Conservation (phyloP, 805 yeast species). For the Myxozyma neotropica region DNA sequence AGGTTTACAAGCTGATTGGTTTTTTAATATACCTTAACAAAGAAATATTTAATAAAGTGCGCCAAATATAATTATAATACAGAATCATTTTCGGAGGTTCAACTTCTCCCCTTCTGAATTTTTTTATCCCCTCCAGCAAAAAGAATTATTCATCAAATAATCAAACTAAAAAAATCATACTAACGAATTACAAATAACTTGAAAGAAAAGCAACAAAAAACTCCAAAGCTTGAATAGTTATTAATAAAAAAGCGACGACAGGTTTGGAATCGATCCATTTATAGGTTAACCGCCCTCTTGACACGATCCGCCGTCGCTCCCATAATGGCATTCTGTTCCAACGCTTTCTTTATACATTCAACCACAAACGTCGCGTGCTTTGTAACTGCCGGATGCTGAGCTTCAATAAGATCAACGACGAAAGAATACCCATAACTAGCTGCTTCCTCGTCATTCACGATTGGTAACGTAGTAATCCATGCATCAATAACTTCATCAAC, state of each 20-base stretch:
- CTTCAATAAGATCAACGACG: conserved; percentile 68
- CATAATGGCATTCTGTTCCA: conserved; percentile 24
- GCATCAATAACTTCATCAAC: conserved; percentile 60
- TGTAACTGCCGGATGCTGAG: conserved; percentile 60
- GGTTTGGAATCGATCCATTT: neutral
- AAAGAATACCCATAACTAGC: conserved; percentile 83
- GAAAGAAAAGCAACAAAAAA: neutral
- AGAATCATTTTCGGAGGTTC: too few species aligned
- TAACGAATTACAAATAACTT: neutral
- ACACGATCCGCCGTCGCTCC: conserved; percentile 34
- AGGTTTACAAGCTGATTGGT: too few species aligned
- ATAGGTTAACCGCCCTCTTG: conserved; percentile 26
- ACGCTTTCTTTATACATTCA: conserved; percentile 23
- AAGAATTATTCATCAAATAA: too few species aligned
- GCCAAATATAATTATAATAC: too few species aligned
- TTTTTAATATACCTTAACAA: too few species aligned
- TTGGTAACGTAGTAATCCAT: conserved; percentile 84
- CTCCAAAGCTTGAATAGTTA: neutral
- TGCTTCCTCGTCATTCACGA: conserved; percentile 81
- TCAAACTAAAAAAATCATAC: neutral
- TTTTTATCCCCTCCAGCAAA: too few species aligned
- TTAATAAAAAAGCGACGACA: neutral
- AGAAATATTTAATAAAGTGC: too few species aligned
- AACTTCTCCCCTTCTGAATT: too few species aligned
- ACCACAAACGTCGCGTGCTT: conserved; percentile 50